Base-by-base conservation (phyloP, 1,139 yeast genomes). In the Saccharomyces hybrid region DNA sequence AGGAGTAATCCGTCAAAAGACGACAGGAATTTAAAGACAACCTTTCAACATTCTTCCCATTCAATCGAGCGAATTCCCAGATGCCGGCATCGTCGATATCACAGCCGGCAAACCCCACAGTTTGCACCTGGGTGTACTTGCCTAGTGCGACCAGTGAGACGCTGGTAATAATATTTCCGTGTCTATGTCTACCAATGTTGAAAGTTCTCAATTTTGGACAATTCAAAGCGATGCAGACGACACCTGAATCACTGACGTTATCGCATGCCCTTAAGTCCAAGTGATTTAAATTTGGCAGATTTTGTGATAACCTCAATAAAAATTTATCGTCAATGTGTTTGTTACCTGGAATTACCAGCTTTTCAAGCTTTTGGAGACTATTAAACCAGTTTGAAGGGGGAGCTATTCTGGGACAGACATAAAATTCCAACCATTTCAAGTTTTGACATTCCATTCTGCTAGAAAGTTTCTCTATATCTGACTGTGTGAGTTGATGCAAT, bases 81-180 rank as follows among this genome's bases (percentile, higher is more conserved):
- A 91, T 73, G 5, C 86, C 76, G 50, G 82, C 77, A 71, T 91
- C 97, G 16, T 87, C 81, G 27, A 91, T 78, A 54, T 80, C 76
- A 68, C 97, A 88, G 5, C 98, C 98, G 0, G 98, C 97, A 14
- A 89, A 72, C 0, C 98, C 98, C 50, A 91, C 75, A 0, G 97
- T 90, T 50, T 75, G 75, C 47, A 90, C 72, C 13, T 75, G 68
- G 2, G 81, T 77, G 62, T 80, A 80, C 47, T 75, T 75, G 5
- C 84, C 80, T 32, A 91, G 72, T 25, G 78, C 77, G 16, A 80
- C 73, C 44, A 90, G 70, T 13, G 95, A 81, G 47, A 78, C 74
- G 72, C 89, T 95, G 2, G 96, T 86, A 49, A 91, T 81, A 44
- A 79, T 70, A 50, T 81, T 79, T 14, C 95, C 89, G 55, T 79